Base-by-base conservation (phyloP, 1,139 yeast genomes). In the Fermentozyma sake region DNA sequence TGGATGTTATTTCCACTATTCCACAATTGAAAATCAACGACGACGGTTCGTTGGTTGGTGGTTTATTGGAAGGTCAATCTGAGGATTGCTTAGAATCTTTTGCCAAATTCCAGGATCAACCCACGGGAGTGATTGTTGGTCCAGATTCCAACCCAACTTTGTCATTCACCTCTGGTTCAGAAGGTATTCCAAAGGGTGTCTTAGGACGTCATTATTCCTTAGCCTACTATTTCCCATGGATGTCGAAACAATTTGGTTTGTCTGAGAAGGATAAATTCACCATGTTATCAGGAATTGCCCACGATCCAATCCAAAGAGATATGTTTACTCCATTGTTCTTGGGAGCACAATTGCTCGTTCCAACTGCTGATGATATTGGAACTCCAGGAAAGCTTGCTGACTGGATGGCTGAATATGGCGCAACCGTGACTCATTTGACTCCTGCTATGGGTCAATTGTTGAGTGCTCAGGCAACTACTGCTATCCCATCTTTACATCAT, bases 371-470 rank as follows among this genome's bases (percentile, higher is more conserved):
- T 52, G 99, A 93, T 53, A 91, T 91, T 48, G 98, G 98, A 27
- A 91, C 98, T 4, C 98, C 99, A 5, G 98, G 98, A 21, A 79
- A 81, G 50, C 68, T 91, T 31, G 98, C 99, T 5, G 93, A 85
- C 45, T 91, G 99, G 99, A 87, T 93, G 95, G 77, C 82, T 20
- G 77, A 72, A 37, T 76, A 87, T 46, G 85, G 84, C 13, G 96
- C 97, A 16, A 81, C 96, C 3, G 96, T 91, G 1, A 91, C 99
- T 1, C 99, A 91, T 55, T 71, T 91, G 57, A 91, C 99, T 1
- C 99, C 99, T 6, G 98, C 98, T 4, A 91, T 93, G 98, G 99
- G 99, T 37, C 99, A 91, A 59, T 67, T 91, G 36, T 69, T 93
- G 46, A 82, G 95, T 40, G 96, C 98, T 2, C 96, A 91, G 59